Evolutionary conservation across 257 asterid genomes (phyloP), one percentile per base, ranked within the genome.

Genomic region (Solanum lycopersicoides): DNA sequence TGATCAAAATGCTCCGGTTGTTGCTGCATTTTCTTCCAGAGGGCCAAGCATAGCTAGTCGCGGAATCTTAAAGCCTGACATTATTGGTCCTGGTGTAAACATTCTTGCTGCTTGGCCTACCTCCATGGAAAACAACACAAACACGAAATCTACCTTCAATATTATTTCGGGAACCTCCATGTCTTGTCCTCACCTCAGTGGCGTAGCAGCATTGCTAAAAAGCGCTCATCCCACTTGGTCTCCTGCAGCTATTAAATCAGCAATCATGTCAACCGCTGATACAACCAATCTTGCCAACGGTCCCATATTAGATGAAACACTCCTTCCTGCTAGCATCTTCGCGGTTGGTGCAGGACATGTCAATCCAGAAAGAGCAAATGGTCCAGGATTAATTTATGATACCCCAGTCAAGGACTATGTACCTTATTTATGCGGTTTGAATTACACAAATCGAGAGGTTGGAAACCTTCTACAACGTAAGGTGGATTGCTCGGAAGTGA

Each of bases 31-130:
- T 82, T 94, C 95, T 1, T 85, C 95, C 3, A 82, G 95, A n/a
- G 98, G 98, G 1, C 97, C 98, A 0, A 92, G 68, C 85, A 0
- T 0, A 2, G 63, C 42, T 3, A 92, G 93, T 71, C 95, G 82
- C 0, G 95, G 97, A 5, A 94, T 95, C 63, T 74, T 95, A 20
- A 95, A 95, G 74, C 98, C 96, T 4, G 97, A 95, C 15, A 91
- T 95, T 14, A 47, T 93, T 6, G 94, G 95, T 41, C 98, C 96
- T 0, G 97, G 97, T 1, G 91, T 87, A 41, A 93, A 91, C 87
- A 90, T 94, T 53, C 86, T 93, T 3, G 95, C 94, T 3, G 94
- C 95, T 12, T 94, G 93, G 92, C 93, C 92, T 8, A 5, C 50
- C 8, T 91, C 93, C 3, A 41, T 92, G 3, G 93, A 90, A 13